phyloP scores from a whole-genome alignment of 106 monocot species.

The Dioscorea zingiberensis region DNA sequence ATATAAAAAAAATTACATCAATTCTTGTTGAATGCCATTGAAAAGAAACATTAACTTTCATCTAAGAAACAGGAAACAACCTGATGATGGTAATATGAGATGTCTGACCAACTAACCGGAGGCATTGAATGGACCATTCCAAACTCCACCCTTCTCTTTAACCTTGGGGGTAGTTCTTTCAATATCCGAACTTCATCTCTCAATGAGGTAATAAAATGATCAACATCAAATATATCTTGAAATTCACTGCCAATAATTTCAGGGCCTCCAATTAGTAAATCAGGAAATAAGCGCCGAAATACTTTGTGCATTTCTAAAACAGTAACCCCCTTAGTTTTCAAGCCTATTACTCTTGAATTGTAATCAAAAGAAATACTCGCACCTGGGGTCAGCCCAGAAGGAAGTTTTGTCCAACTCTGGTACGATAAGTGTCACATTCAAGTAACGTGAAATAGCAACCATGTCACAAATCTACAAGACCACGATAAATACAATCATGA shows the following conservation, averaged over 20 bases:
- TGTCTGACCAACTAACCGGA: slow-evolving; percentile 92
- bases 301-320: not conserved
- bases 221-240: slow-evolving; percentile 95
- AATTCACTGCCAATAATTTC: slow-evolving; percentile 55
- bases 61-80: slow-evolving; percentile 19
- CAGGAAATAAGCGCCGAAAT: not conserved
- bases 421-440: slow-evolving; percentile 94
- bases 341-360: too few species aligned
- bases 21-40: not conserved
- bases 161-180: slow-evolving; percentile 80
- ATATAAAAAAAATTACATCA: not conserved
- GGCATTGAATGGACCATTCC: slow-evolving; percentile 74
- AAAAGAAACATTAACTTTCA: not conserved
- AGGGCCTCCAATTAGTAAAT: not conserved
- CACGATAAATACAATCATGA: not conserved
- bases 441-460: slow-evolving; percentile 83
- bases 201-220: slow-evolving; percentile 83
- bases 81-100: slow-evolving; percentile 79
- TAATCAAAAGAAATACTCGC: not conserved
- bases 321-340: too few species aligned
- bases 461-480: slow-evolving; percentile 92
- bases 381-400: slow-evolving; percentile 95
- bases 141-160: slow-evolving; percentile 58
- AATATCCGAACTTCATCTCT: slow-evolving; percentile 90
- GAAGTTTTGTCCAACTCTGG: slow-evolving; percentile 97